phyloP scores from a whole-genome alignment of 1,284 basidiomycete species.

The Anthracocystis panici-leucophaei region DNA sequence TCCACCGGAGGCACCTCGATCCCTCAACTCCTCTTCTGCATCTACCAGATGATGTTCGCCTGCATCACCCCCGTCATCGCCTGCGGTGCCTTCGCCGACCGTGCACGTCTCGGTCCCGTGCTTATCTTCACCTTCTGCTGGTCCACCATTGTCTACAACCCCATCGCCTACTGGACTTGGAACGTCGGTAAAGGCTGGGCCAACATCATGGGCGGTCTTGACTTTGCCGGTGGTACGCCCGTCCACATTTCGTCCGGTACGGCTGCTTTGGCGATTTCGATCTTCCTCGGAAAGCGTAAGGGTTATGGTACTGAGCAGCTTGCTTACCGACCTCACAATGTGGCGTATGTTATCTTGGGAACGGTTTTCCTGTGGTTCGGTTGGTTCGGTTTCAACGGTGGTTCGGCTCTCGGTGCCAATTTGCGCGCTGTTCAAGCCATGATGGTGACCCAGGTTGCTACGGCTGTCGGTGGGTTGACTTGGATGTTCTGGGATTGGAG shows the following conservation, averaged over 20 bases:
- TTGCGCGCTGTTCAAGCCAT: slow-evolving; percentile 71
- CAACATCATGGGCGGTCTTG: slow-evolving; percentile 69
- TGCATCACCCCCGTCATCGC: slow-evolving; percentile 78
- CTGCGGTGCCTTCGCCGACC: slow-evolving; percentile 91
- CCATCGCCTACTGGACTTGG: slow-evolving; percentile 69
- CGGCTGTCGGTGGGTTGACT: slow-evolving; percentile 74
- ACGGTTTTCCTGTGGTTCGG: slow-evolving; percentile 71
- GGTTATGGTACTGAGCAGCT: slow-evolving; percentile 71
- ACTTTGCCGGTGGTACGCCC: slow-evolving; percentile 71
- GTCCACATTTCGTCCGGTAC: slow-evolving; percentile 71
- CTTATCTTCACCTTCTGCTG: slow-evolving; percentile 87
- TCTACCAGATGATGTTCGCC: slow-evolving; percentile 92
- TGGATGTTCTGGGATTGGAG: slow-evolving; percentile 69
- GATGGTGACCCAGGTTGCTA: slow-evolving; percentile 76
- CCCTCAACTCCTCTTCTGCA: slow-evolving; percentile 85
- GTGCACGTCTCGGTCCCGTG: slow-evolving; percentile 85
- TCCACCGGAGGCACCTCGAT: slow-evolving; percentile 73
- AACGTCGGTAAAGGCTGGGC: slow-evolving; percentile 66
- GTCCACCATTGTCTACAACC: slow-evolving; percentile 86
- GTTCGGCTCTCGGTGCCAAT: slow-evolving; percentile 70
- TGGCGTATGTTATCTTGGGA: slow-evolving; percentile 70
- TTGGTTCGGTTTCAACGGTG: slow-evolving; percentile 70
- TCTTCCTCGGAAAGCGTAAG: slow-evolving; percentile 70
- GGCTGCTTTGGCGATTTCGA: slow-evolving; percentile 67
- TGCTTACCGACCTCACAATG: slow-evolving; percentile 70